Evolutionary conservation across 2,329 filamentous ascomycete species (phyloP), one percentile per base, ranked within the genome.

Genomic region (Sporothrix phasma): DNA sequence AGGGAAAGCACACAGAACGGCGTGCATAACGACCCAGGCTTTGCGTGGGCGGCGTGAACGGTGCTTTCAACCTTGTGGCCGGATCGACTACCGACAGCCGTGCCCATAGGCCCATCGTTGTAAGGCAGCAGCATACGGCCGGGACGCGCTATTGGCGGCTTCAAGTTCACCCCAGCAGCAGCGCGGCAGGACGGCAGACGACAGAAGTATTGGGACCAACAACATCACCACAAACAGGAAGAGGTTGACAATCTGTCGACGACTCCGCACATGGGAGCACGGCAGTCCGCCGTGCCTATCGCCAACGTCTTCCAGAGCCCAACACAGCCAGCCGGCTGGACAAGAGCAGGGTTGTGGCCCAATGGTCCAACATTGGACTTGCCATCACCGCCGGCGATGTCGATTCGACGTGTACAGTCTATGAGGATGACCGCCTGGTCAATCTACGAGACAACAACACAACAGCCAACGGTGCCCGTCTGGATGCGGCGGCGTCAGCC

Each of bases 1-100:
- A 67, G 85, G 3, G 85, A 85, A n/a, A 88, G 87, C 69, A 87
- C 85, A 0, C 85, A 88, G 72, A 84, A 88, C 73, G 85, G 82
- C 67, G 83, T 83, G 5, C 75, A 87, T 43, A 87, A 84, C 72
- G 79, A 87, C 67, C 73, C 78, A 1, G 78, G 77, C 3, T 78
- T 85, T 5, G 71, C 76, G 1, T 31, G 26, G n/a, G 81, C 80
- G 5, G 74, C n/a, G n/a, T 81, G 10, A 77, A 84, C 59, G 84
- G 84, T 34, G 83, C 78, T 2, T 74, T 81, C 61, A 76, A 84
- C 63, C 75, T 76, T 0, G 70, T 72, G 0, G 78, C 24, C 84
- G 83, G 0, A 66, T 72, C 0, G 84, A 87, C 72, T 88, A 87
- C 84, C 85, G 1, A 83, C 80, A 4, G 84, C 79, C 5, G 76